phyloP scores from a whole-genome alignment of 768 basidiomycete species.

The Leccinellum rugosiceps region DNA sequence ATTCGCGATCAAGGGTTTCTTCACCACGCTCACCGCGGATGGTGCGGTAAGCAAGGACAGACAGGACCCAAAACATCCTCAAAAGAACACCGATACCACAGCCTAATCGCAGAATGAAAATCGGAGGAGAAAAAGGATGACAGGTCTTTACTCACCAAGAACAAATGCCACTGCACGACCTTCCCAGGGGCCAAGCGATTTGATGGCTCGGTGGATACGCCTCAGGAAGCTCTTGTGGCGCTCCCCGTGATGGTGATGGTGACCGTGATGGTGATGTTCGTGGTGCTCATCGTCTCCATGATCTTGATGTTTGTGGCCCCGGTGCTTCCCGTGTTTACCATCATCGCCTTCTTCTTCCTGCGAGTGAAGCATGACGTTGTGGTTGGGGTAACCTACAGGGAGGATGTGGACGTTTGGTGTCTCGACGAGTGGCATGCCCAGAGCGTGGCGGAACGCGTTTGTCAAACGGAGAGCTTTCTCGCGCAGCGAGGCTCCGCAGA shows the following conservation, averaged over 20 bases:
- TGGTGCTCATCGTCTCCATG: neutral
- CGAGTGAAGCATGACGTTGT: neutral
- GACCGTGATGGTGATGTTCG: conserved; percentile 15
- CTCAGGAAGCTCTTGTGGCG: conserved; percentile 48
- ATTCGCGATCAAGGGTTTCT: conserved; percentile 38
- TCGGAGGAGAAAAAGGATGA: neutral
- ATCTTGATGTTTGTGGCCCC: neutral
- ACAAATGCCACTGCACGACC: conserved; percentile 81
- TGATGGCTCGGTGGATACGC: conserved; percentile 64
- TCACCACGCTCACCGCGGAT: conserved; percentile 45
- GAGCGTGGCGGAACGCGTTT: conserved; percentile 51
- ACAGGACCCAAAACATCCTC: conserved; percentile 76
- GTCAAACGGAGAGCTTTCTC: conserved; percentile 51
- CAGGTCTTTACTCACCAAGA: conserved; percentile 48
- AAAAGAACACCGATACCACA: conserved; percentile 81
- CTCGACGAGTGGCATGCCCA: conserved; percentile 53
- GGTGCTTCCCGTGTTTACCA: conserved; percentile 12
- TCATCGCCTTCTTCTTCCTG: conserved; percentile 6
- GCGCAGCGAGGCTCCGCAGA: conserved; percentile 37
- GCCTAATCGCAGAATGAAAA: conserved; percentile 38
- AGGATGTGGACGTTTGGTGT: conserved; percentile 28
- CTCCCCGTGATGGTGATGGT: conserved; percentile 11
- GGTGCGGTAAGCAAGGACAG: conserved; percentile 57
- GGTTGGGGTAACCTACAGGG: conserved; percentile 12
- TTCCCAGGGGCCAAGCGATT: conserved; percentile 77